Conservation (phyloP, 345 rosid genomes). For the Hypericum androsaemum region DNA sequence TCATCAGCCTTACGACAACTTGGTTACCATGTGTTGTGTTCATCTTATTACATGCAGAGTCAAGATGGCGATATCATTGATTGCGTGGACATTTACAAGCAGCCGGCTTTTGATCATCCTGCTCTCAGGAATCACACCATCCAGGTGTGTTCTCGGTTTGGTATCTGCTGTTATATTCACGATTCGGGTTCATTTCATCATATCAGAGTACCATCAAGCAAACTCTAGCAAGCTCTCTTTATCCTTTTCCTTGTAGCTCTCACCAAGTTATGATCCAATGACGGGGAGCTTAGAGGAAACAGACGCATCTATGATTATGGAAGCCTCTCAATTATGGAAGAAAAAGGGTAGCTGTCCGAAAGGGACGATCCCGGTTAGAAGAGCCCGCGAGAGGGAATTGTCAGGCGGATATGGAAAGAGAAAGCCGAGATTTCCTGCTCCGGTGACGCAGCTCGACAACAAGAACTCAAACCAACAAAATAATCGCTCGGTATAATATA, state of each 20-base stretch:
- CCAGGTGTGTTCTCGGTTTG: slow-evolving; percentile 22
- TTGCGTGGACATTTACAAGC: slow-evolving; percentile 40
- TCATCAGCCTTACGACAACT: too few relatives aligned
- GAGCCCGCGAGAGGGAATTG: slow-evolving; percentile 5
- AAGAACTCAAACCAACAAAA: slow-evolving; percentile 13
- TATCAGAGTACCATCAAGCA: too few relatives aligned
- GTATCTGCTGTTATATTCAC: too few relatives aligned
- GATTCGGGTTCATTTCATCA: too few relatives aligned
- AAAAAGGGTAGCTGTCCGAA: slow-evolving; percentile 40
- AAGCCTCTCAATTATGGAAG: slow-evolving; percentile 32
- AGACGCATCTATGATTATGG: slow-evolving; percentile 1
- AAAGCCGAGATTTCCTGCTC: slow-evolving; percentile 6
- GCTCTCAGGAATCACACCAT: slow-evolving; percentile 33
- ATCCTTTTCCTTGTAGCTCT: slow-evolving; percentile 19
- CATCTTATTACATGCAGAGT: slow-evolving; percentile 20
- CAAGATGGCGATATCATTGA: slow-evolving; percentile 46
- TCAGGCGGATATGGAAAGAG: slow-evolving; percentile 18
- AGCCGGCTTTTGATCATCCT: slow-evolving; percentile 44
- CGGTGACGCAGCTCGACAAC: background rate
- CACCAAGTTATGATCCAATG: slow-evolving; percentile 24
- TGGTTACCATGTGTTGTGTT: too few relatives aligned
- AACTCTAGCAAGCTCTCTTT: too few relatives aligned
- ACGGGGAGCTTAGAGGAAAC: background rate
- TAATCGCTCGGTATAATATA: slow-evolving; percentile 34
- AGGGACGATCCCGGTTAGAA: slow-evolving; percentile 39